phyloP scores from a whole-genome alignment of 179 eudicot species.

The Vitellaria paradoxa region DNA sequence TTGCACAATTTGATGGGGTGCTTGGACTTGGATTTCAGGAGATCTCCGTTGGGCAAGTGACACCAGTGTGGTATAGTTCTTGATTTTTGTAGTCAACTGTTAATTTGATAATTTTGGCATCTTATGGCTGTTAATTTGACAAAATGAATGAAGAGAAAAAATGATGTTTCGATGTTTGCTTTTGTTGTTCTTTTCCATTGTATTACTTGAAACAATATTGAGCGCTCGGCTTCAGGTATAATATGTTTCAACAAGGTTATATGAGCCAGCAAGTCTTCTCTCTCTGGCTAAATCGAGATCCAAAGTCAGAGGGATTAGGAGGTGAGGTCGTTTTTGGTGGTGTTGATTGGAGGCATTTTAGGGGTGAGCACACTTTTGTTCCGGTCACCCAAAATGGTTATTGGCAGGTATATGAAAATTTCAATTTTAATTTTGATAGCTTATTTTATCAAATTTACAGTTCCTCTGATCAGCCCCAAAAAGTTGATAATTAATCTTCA shows the following conservation, averaged over 20 bases:
- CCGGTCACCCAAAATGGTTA: conserved; percentile 51
- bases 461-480: background rate
- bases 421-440: background rate
- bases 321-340: conserved; percentile 67
- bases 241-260: conserved; percentile 52
- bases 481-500: background rate
- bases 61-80: conserved; percentile 40
- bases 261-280: conserved; percentile 45
- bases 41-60: conserved; percentile 27
- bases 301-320: conserved; percentile 31
- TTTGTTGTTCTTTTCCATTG: background rate
- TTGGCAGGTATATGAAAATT: conserved; percentile 49
- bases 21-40: conserved; percentile 44
- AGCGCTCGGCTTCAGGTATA: conserved; percentile 35
- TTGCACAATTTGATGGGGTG: conserved; percentile 41
- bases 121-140: background rate
- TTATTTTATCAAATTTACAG: background rate
- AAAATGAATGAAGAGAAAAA: background rate
- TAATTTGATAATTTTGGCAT: conserved; percentile 3
- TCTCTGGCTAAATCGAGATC: conserved; percentile 52
- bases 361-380: conserved; percentile 54
- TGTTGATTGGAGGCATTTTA: conserved; percentile 46
- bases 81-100: too few species aligned
- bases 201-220: background rate
- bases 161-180: background rate